These are phyloP conservation scores for Rhizopogon rudus DNA, from an alignment of 768 basidiomycete species.

Conservation along the genomic window DNA sequence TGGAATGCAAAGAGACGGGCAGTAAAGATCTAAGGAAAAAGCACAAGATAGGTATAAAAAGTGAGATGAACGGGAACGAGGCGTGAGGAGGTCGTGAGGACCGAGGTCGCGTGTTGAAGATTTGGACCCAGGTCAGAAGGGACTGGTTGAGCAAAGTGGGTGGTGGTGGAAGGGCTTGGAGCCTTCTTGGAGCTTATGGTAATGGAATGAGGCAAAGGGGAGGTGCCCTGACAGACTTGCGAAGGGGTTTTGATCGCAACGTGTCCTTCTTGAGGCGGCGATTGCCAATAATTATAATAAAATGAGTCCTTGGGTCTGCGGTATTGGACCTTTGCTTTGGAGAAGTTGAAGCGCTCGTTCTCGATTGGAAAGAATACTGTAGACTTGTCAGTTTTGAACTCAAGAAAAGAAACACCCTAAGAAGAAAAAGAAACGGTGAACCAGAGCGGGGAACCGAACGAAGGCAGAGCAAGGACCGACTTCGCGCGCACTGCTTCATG, in stretches of 20 bases:
- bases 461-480: not conserved
- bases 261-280: slow-evolving; percentile 60
- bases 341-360: slow-evolving; percentile 11
- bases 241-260: slow-evolving; percentile 72
- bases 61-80: slow-evolving; percentile 30
- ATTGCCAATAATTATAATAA: slow-evolving; percentile 38
- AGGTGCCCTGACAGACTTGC: slow-evolving; percentile 39
- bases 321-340: not conserved
- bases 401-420: too few relatives aligned
- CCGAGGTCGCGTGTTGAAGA: slow-evolving; percentile 35
- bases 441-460: too few relatives aligned
- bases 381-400: too few relatives aligned
- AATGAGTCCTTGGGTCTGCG: slow-evolving; percentile 6
- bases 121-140: slow-evolving; percentile 23
- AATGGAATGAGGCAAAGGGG: slow-evolving; percentile 55
- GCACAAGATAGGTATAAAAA: slow-evolving; percentile 56
- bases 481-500: slow-evolving; percentile 29
- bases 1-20: slow-evolving; percentile 29
- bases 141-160: slow-evolving; percentile 22
- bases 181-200: slow-evolving; percentile 25
- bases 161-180: slow-evolving; percentile 34
- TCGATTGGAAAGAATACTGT: too few relatives aligned
- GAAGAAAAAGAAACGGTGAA: too few relatives aligned
- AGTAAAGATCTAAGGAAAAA: slow-evolving; percentile 34
- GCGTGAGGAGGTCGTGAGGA: slow-evolving; percentile 57